Conservation (phyloP, 2,329 filamentous ascomycete genomes). For the Colletotrichum melonis region DNA sequence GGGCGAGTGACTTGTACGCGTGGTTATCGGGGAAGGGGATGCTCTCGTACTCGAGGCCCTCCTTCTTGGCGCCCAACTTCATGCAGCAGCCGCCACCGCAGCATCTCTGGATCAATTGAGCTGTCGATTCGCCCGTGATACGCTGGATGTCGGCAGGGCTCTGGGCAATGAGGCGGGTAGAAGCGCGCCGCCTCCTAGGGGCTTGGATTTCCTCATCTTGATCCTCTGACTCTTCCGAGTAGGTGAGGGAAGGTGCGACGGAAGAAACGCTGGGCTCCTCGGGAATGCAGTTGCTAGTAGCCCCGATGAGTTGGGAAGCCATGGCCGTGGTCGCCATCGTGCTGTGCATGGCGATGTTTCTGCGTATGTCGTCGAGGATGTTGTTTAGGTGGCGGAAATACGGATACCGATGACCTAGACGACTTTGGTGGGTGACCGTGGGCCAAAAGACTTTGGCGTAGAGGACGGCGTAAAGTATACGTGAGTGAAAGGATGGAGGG, state of each 20-base stretch:
- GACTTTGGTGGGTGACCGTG: constrained; percentile 15
- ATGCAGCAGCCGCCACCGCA: constrained; percentile 75
- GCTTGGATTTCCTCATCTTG: constrained; percentile 59
- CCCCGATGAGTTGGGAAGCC: constrained; percentile 53
- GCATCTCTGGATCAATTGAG: constrained; percentile 70
- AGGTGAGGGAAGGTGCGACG: constrained; percentile 70
- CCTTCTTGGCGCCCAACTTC: constrained; percentile 55
- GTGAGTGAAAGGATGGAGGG: constrained; percentile 20
- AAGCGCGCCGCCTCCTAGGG: constrained; percentile 70
- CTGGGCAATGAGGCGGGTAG: constrained; percentile 74
- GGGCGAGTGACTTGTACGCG: constrained; percentile 82
- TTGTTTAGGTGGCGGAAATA: constrained; percentile 11
- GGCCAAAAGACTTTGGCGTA: constrained; percentile 1
- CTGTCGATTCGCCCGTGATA: constrained; percentile 73
- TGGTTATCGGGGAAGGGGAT: constrained; percentile 79
- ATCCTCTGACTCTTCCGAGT: constrained; percentile 71
- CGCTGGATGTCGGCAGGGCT: constrained; percentile 71
- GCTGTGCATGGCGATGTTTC: constrained; percentile 25
- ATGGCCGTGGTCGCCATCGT: constrained; percentile 47
- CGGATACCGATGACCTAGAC: not conserved
- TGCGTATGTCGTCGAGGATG: constrained; percentile 6
- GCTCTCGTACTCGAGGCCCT: constrained; percentile 62
- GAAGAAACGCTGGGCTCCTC: constrained; percentile 60
- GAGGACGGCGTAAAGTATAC: constrained; percentile 23
- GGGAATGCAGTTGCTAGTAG: constrained; percentile 55